Percentiles rank a stretch among this genome's conserved stretches.
Conservation (phyloP, 306 rosid species). For the Mucuna pruriens region DNA sequence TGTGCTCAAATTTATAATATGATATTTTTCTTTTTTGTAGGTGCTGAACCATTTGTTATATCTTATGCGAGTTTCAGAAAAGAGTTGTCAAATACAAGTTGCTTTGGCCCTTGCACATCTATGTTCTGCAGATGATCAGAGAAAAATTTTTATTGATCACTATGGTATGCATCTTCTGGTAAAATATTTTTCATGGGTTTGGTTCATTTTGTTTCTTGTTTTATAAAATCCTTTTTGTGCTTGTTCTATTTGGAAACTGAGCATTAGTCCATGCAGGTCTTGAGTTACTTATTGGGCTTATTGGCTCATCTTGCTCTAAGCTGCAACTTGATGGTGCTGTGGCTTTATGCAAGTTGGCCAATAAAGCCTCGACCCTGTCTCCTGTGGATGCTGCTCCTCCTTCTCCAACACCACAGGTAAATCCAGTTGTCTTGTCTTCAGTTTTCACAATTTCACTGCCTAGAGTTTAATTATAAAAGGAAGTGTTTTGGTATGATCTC, state of each 20-base stretch:
- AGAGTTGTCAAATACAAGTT: constrained; percentile 79
- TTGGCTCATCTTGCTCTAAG: constrained; percentile 69
- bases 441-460: constrained; percentile 15
- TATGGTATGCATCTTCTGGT: constrained; percentile 59
- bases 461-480: background rate
- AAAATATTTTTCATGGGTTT: constrained; percentile 22
- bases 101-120: constrained; percentile 98
- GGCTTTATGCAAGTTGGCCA: constrained; percentile 87
- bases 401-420: constrained; percentile 96
- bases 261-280: constrained; percentile 63
- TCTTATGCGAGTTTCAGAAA: constrained; percentile 87
- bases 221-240: constrained; percentile 30
- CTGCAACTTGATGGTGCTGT: constrained; percentile 95
- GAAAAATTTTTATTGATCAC: constrained; percentile 77
- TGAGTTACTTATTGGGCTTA: constrained; percentile 91
- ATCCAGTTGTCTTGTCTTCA: constrained; percentile 22
- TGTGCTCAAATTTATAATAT: constrained; percentile 41
- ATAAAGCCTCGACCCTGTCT: constrained; percentile 78
- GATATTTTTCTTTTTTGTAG: constrained; percentile 53
- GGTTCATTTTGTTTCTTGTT: constrained; percentile 28
- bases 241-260: constrained; percentile 34
- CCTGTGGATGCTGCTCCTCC: constrained; percentile 96
- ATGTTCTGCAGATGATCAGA: constrained; percentile 81
- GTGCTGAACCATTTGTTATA: constrained; percentile 87
- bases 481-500: constrained; percentile 15